Evolutionary conservation across 345 rosid species (phyloP), one percentile per base, ranked within the genome.

Genomic region (Geranium brycei): DNA sequence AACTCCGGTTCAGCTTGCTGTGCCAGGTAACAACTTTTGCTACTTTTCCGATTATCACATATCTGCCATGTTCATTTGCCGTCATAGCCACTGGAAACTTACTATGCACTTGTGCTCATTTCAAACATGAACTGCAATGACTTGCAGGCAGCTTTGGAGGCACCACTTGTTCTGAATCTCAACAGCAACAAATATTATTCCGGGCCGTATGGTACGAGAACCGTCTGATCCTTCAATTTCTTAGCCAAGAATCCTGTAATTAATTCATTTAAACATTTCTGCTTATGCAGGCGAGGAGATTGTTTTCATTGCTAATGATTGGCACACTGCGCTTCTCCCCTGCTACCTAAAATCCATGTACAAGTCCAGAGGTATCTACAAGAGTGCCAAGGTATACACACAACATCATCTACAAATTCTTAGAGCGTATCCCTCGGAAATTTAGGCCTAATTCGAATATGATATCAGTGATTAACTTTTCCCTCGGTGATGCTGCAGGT

Each of bases 241-340:
- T 4, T 56, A 38, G 3, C 8, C 47, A 38, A 38, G 8, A 38
- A 38, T 38, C 47, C 47, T 38, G 28, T 2, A 23, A 2, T 35
- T 35, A 35, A 35, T 35, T 35, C 41, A 35, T 35, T 35, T 7
- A 35, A 35, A 7, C 10, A 47, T 0, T 6, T 31, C 56, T 47
- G 4, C 58, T 16, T 15, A 47, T 62, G 71, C 84, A 93, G 97
- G 96, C 58, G 99, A 93, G 59, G 82, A 89, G 76, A 90, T 85
- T 60, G 72, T 87, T 51, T 93, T 93, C 63, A 19, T 93, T 68
- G 95, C 90, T 68, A 93, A 89, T 47, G 97, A 93, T 64, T 93
- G 97, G 99, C 99, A 93, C 79, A 87, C 96, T 51, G 91, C 90
- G 79, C 84, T 83, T 59, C 80, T 93, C 66, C 89, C 99, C 15